phyloP scores from a whole-genome alignment of 2,329 filamentous ascomycete genomes.

The Ceratocystis eucalypticola region DNA sequence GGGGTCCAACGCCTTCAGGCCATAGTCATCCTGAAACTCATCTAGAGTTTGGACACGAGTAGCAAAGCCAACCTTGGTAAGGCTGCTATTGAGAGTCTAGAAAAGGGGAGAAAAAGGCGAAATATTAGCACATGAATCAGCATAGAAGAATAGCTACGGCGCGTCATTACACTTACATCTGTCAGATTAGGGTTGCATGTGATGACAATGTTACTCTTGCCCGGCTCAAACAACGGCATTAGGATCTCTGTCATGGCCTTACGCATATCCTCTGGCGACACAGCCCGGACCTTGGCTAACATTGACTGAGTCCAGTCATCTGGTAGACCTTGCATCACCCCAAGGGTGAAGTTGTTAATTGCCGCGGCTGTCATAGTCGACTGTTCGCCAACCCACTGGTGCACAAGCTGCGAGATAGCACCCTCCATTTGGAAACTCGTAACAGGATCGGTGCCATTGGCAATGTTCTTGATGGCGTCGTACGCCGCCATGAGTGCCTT shows the following conservation, averaged over 20 bases:
- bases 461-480: conserved; percentile 60
- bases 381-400: conserved; percentile 76
- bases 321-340: conserved; percentile 63
- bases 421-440: conserved; percentile 77
- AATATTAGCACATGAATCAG: conserved; percentile 7
- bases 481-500: conserved; percentile 72
- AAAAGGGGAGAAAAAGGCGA: conserved; percentile 7
- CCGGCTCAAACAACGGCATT: conserved; percentile 64
- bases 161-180: conserved; percentile 47
- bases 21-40: conserved; percentile 83
- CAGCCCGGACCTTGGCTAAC: conserved; percentile 60
- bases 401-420: conserved; percentile 79
- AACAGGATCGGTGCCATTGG: conserved; percentile 55
- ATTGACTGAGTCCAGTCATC: conserved; percentile 67
- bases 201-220: conserved; percentile 70
- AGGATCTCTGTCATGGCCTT: conserved; percentile 60
- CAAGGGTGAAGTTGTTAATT: conserved; percentile 66
- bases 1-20: conserved; percentile 50
- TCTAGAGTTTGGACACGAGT: conserved; percentile 59
- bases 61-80: conserved; percentile 64
- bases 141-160: neutral
- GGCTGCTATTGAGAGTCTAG: conserved; percentile 61
- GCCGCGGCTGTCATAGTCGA: conserved; percentile 73
- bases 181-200: conserved; percentile 77
- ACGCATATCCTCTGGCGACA: conserved; percentile 64